These are phyloP conservation scores for Torrubiella hemipterigena DNA, from an alignment of 2,329 filamentous ascomycete genomes.

Conservation along the genomic window DNA sequence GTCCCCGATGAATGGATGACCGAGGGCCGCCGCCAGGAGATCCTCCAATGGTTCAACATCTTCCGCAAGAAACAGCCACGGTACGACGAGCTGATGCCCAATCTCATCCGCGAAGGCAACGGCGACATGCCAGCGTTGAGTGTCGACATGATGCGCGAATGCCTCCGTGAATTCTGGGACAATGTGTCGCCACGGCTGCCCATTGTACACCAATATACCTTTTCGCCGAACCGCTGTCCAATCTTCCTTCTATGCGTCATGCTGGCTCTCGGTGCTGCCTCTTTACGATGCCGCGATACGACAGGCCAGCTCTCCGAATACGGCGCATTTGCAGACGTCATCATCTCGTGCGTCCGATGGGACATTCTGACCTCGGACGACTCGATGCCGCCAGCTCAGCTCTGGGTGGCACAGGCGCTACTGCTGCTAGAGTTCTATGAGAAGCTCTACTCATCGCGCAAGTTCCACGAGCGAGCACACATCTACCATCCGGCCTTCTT, in stretches of 20 bases:
- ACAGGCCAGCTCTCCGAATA: conserved; percentile 35
- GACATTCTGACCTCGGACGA: conserved; percentile 74
- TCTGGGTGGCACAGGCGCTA: conserved; percentile 82
- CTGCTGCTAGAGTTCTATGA: conserved; percentile 80
- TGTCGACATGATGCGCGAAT: conserved; percentile 73
- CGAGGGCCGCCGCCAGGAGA: conserved; percentile 31
- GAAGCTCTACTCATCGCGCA: conserved; percentile 78
- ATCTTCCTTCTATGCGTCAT: conserved; percentile 69
- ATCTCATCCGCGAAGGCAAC: conserved; percentile 24
- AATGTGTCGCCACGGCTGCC: conserved; percentile 77
- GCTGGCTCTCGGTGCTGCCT: conserved; percentile 73
- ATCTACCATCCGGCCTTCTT: conserved; percentile 82
- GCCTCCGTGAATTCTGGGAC: conserved; percentile 78
- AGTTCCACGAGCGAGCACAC: conserved; percentile 75
- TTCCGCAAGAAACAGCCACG: conserved; percentile 31
- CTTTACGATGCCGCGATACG: conserved; percentile 54
- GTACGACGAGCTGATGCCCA: conserved; percentile 19
- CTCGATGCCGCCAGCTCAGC: conserved; percentile 68
- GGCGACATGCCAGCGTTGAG: conserved; percentile 44
- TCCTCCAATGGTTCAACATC: conserved; percentile 28
- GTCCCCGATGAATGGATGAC: conserved; percentile 30
- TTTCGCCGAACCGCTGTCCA: conserved; percentile 67
- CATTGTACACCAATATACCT: conserved; percentile 80
- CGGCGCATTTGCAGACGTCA: conserved; percentile 41
- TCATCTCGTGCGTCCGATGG: conserved; percentile 64